phyloP scores from a whole-genome alignment of 768 basidiomycete genomes.

The Calocybe indica region DNA sequence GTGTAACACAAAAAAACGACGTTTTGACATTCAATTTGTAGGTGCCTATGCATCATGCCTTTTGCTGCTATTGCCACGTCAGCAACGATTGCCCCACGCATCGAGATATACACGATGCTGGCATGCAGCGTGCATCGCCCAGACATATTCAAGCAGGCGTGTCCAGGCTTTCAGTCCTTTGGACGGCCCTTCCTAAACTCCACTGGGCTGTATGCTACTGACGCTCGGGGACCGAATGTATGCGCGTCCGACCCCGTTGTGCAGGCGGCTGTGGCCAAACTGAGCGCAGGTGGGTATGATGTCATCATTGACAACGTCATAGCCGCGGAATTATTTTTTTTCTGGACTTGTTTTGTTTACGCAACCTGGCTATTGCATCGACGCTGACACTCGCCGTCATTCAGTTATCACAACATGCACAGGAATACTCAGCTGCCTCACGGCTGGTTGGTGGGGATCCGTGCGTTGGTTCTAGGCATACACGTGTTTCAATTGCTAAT shows the following conservation, averaged over 20 bases:
- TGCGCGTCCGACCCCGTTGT: conserved; percentile 71
- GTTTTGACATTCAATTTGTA: conserved; percentile 18
- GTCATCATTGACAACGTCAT: not conserved
- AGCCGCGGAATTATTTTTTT: conserved; percentile 5
- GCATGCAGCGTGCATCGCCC: conserved; percentile 66
- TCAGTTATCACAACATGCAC: conserved; percentile 57
- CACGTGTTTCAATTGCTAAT: not conserved
- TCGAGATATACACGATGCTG: conserved; percentile 71
- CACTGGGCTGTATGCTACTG: not conserved
- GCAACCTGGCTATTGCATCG: conserved; percentile 7
- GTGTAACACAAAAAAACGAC: not conserved
- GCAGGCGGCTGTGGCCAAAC: conserved; percentile 62
- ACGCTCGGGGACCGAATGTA: conserved; percentile 9
- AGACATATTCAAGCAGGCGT: conserved; percentile 34
- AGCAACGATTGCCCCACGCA: conserved; percentile 59
- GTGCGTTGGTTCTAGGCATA: conserved; percentile 32
- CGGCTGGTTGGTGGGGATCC: conserved; percentile 83
- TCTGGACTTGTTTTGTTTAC: conserved; percentile 3
- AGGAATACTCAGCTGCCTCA: conserved; percentile 73
- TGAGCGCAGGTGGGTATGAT: conserved; percentile 48
- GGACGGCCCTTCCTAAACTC: not conserved
- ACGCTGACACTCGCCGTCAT: conserved; percentile 6
- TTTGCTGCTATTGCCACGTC: conserved; percentile 49
- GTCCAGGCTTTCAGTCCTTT: conserved; percentile 1
- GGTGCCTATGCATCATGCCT: conserved; percentile 53